phyloP scores from a whole-genome alignment of 768 basidiomycete genomes.

The Kwoniella sp. region DNA sequence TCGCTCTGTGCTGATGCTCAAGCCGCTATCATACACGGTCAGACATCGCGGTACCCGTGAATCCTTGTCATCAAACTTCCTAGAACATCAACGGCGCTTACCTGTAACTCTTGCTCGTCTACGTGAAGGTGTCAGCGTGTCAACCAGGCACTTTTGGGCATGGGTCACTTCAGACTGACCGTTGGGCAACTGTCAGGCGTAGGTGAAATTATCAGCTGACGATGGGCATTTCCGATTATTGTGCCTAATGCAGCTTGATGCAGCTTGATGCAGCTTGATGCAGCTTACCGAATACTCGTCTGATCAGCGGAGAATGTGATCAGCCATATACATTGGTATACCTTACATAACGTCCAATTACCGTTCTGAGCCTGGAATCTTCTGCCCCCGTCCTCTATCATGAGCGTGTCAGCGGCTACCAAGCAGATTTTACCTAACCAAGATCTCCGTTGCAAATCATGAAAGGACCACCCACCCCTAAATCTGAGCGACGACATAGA shows the following conservation, averaged over 20 bases:
- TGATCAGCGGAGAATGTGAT: background rate
- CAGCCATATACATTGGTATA: too few species aligned
- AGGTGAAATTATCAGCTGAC: background rate
- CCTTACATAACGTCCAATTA: too few species aligned
- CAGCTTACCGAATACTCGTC: constrained; percentile 22
- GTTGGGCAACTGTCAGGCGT: constrained; percentile 5
- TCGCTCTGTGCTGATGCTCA: constrained; percentile 25
- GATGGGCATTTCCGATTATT: too few species aligned
- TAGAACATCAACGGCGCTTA: background rate
- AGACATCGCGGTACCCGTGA: background rate
- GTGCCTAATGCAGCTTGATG: too few species aligned
- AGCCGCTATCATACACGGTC: constrained; percentile 1
- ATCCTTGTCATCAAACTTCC: too few species aligned
- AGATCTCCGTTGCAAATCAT: background rate
- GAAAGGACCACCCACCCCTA: constrained; percentile 3
- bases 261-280: too few species aligned
- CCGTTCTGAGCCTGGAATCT: constrained; percentile 23
- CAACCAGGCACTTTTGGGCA: background rate
- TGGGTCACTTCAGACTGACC: constrained; percentile 2
- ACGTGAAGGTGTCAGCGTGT: background rate
- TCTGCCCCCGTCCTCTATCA: constrained; percentile 19
- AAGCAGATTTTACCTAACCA: background rate
- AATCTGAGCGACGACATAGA: too few species aligned
- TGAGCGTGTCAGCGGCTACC: background rate
- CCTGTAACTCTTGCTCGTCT: constrained; percentile 24